Conservation (phyloP, 345 rosid species). For the Chamaenerion angustifolium region DNA sequence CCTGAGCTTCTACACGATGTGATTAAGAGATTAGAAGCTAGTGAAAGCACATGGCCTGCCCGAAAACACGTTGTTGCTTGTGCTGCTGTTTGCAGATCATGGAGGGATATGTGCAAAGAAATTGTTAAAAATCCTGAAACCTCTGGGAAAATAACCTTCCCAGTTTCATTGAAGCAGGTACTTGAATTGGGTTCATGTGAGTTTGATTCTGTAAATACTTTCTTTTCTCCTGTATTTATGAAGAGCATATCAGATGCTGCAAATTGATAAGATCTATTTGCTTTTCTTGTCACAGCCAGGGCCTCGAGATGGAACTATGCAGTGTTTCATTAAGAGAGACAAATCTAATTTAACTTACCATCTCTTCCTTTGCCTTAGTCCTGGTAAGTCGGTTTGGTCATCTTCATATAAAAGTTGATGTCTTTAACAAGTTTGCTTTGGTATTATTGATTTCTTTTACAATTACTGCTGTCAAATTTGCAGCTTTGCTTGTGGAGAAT, state of each 20-base stretch:
- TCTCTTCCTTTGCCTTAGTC: constrained; percentile 87
- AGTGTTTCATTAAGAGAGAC: constrained; percentile 92
- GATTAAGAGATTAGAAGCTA: constrained; percentile 83
- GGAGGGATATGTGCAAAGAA: constrained; percentile 98
- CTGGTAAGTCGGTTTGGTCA: too few species aligned
- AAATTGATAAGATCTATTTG: constrained; percentile 3
- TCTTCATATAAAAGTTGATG: too few species aligned
- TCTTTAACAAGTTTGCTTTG: too few species aligned
- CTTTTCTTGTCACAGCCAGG: constrained; percentile 59
- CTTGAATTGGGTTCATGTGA: not conserved
- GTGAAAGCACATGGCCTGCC: constrained; percentile 85
- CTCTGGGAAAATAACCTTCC: constrained; percentile 84
- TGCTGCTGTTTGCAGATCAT: constrained; percentile 88
- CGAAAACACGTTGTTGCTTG: constrained; percentile 88
- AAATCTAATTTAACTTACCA: constrained; percentile 81
- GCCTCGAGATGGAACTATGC: constrained; percentile 67
- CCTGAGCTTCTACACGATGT: constrained; percentile 85
- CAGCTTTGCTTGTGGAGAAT: constrained; percentile 30
- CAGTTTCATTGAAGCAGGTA: constrained; percentile 86
- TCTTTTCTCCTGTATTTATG: too few species aligned
- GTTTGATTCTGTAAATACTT: not conserved
- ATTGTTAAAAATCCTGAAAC: constrained; percentile 72
- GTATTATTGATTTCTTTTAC: too few species aligned
- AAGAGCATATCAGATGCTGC: too few species aligned
- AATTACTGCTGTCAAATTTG: not conserved